Base-by-base conservation (phyloP, 2,329 filamentous ascomycete species). In the Emergomyces africanus region DNA sequence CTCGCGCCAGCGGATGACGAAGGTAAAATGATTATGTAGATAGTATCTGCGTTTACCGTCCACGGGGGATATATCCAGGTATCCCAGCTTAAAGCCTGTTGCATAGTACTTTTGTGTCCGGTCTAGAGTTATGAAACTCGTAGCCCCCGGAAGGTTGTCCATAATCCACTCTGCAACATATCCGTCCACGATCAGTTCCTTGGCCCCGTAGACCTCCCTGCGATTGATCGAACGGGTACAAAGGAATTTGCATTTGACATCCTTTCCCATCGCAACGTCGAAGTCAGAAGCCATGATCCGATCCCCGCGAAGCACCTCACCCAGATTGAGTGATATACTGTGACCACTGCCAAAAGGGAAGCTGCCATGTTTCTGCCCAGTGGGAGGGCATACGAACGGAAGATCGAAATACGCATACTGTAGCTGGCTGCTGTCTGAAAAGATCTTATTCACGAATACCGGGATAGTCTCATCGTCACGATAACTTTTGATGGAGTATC, bases 91-190 rank as follows among this genome's bases (percentile, higher is more conserved):
- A 79, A 95, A 95, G 1, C 90, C 90, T 1, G 89, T 85, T 14
- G 89, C 88, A 70, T 95, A 95, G 77, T 95, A 95, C 72, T 91
- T 95, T 67, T 84, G 81, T 53, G 82, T 84, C 75, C 90, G 90
- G 72, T 95, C 90, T 41, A 89, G 86, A 0, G 88, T 92, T 33
- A 94, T 87, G 68, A 95, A 95, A 71, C 86, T 91, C 9, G 90
- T 95, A 41, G 90, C 90, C 6, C 90, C 90, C 1, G 90, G 90
- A 10, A 96, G 79, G 67, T 95, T 95, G 72, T 96, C 90, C 63
- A 94, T 87, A 65, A 95, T 95, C 90, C 90, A 95, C 72, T 95
- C 90, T 1, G 86, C 85, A n/a, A 94, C 84, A 71, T 94, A 95
- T 41, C 87, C 88, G 57, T 90, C 82, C 61, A 81, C 81, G 44